phyloP scores from a whole-genome alignment of 2,329 filamentous ascomycete species.

The Graphilbum ipis-grandicollis region DNA sequence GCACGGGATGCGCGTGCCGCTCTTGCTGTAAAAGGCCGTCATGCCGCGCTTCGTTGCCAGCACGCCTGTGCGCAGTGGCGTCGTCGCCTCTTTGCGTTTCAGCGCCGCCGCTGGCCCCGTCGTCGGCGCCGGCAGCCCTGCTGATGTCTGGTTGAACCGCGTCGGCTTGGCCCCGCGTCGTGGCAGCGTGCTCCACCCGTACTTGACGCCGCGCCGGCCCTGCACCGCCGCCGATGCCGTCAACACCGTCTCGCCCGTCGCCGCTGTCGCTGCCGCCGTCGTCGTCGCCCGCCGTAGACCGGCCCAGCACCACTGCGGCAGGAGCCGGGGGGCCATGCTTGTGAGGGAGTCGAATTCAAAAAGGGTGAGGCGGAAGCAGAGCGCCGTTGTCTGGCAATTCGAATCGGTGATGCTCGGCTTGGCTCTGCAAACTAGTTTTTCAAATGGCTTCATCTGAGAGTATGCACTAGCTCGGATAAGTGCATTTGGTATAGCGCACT shows the following conservation, averaged over 20 bases:
- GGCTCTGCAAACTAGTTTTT: no score
- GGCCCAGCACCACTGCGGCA: conserved; percentile 14
- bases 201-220: conserved; percentile 30
- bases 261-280: not conserved
- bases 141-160: conserved; percentile 41
- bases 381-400: no score
- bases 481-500: no score
- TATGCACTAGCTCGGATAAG: no score
- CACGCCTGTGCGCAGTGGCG: conserved; percentile 58
- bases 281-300: conserved; percentile 5
- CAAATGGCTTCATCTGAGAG: no score
- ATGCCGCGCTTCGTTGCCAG: conserved; percentile 90
- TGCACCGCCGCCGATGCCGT: conserved; percentile 4
- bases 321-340: conserved; percentile 17
- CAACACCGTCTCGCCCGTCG: not conserved
- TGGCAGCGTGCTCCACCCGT: conserved; percentile 39
- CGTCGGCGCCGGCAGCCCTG: conserved; percentile 38
- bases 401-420: no score
- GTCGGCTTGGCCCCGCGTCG: conserved; percentile 31
- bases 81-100: conserved; percentile 37
- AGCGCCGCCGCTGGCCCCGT: conserved; percentile 44
- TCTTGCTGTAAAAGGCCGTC: conserved; percentile 74
- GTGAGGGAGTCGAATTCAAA: not conserved
- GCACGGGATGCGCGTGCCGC: conserved; percentile 63
- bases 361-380: not conserved